Base-by-base conservation (phyloP, 2,329 filamentous ascomycete genomes). In the Fusarium agapanthi region DNA sequence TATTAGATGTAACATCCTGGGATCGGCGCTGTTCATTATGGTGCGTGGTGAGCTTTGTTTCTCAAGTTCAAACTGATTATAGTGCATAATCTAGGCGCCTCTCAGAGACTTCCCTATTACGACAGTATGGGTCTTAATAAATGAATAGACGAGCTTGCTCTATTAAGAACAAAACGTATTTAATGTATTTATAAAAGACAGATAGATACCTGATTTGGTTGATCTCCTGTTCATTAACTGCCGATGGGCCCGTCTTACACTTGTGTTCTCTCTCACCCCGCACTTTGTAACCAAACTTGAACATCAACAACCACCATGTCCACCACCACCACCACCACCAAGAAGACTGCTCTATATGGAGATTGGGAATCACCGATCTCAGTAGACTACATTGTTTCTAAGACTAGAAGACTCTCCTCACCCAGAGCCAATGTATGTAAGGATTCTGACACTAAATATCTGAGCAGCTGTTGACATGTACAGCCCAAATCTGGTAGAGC, bases 361-460 rank as follows among this genome's bases (percentile, higher is more conserved):
- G 74, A 80, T 13, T 85, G 83, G 84, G 63, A 78, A 20, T 84
- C 83, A 7, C 77, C 78, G 14, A 84, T 85, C 47, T 80, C 80
- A 3, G 63, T 78, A 18, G 81, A 83, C 22, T 79, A 79, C 4
- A 79, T 83, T 5, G 81, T 80, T 5, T 80, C 80, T 8, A 81
- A 81, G n/a, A 80, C 76, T 26, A 75, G 78, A 59, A 68, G 60
- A 4, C 61, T 85, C 14, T 76, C 74, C 0, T 79, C 79, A 7
- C 84, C 83, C 6, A 77, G 83, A n/a, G 78, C 79, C 13, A 81
- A 79, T 63, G 83, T 83, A 69, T 63, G 83, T 83, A 69, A 54
- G 78, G 30, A 61, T 28, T 30, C 11, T n/a, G 5, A 20, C 15
- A 13, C 20, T 30, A 34, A 7, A 30, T 24, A 9, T 7, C 9